Conservation (phyloP, 108 stramenopile species). For the Aureococcus anophagefferens region DNA sequence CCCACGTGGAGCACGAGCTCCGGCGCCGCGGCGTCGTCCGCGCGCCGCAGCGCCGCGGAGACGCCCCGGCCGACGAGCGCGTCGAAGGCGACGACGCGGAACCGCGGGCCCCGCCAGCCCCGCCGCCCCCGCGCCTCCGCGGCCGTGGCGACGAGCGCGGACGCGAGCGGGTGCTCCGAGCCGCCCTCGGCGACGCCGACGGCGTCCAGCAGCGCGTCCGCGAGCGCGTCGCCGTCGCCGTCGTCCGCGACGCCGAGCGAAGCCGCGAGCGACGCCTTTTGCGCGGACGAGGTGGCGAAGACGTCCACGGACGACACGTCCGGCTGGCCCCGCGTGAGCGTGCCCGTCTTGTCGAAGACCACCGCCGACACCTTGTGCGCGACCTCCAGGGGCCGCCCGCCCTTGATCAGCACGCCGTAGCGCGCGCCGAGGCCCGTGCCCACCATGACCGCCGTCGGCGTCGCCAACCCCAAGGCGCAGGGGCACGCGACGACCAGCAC, state of each 20-base stretch:
- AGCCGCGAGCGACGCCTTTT: no score
- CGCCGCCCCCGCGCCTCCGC: no score
- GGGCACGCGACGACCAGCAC: conserved; percentile 94
- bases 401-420: conserved; percentile 91
- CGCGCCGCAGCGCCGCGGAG: no score
- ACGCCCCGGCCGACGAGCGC: neutral
- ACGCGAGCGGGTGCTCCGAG: conserved; percentile 69
- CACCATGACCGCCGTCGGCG: conserved; percentile 94
- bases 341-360: conserved; percentile 97
- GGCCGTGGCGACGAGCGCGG: conserved; percentile 64
- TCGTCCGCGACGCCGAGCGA: no score
- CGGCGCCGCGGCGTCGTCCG: no score
- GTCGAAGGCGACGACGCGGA: conserved; percentile 35
- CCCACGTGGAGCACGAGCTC: no score
- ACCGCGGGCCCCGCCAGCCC: conserved; percentile 26
- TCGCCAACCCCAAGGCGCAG: conserved; percentile 90
- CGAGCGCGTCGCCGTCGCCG: conserved; percentile 25
- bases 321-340: conserved; percentile 76
- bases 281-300: no score
- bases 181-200: conserved; percentile 67
- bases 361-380: conserved; percentile 71
- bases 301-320: conserved; percentile 2
- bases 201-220: conserved; percentile 61
- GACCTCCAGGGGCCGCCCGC: conserved; percentile 80
- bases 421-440: conserved; percentile 89